Evolutionary conservation across 352 stramenopile genomes (phyloP), one percentile per base, ranked within the genome.

Genomic region (Pythium coloratum): DNA sequence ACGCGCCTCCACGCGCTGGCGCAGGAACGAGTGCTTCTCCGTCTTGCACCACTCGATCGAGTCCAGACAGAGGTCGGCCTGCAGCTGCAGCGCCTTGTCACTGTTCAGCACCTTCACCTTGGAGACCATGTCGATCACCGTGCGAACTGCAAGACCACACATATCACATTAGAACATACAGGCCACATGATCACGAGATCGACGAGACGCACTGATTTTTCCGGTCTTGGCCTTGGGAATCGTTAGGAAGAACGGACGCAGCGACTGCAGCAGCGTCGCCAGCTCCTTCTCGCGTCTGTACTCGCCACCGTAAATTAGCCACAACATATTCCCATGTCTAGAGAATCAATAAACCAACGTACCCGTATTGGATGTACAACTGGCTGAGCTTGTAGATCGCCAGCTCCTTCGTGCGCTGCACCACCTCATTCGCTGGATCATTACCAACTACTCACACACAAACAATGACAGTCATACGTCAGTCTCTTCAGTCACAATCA

Each of bases 221-320:
- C 97, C 97, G 12, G 94, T 98, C 81, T 99, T 99, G 47, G 98
- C 97, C 72, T 99, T 99, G 40, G 96, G 96, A 20, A 99, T 87
- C 38, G 89, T 90, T 24, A 75, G 69, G 77, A 99, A 99, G 75
- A 99, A 98, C 20, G 92, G 82, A n/a, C 90, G 81, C 60, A 96
- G 85, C 32, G 91, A 91, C 59, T 90, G 80, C 58, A 97, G 77
- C 54, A 97, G 79, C 69, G 88, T 81, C 49, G 86, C 81, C 13
- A 98, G 76, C 66, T 95, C 89, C 80, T 82, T 97, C 81, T 85
- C 97, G 46, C 90, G 71, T 10, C 61, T 76, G 32, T 5, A 56
- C 14, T 8, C 30, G 20, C 13, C 20, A 18, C 3, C 42, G 42
- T 16, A 5, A 10, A 26, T 53, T 3, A 53, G 46, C 20, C 20